Conservation (phyloP, 1,284 basidiomycete species). For the Sphaerobolus stellatus region DNA sequence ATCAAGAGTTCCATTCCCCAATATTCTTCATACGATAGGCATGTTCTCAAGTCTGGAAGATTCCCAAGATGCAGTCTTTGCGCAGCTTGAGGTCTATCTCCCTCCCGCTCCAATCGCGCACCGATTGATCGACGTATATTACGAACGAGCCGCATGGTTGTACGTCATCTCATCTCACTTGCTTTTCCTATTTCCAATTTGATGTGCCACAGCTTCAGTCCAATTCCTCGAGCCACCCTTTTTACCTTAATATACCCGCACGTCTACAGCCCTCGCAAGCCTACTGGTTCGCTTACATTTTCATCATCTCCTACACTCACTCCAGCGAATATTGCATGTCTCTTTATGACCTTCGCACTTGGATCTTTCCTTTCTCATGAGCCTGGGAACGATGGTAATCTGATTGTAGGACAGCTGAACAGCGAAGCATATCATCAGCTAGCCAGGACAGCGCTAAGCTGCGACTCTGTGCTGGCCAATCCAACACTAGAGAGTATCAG, state of each 20-base stretch:
- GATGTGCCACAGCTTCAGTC: conserved; percentile 4
- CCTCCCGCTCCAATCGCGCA: not conserved
- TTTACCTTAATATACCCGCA: conserved; percentile 1
- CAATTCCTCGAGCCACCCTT: conserved; percentile 4
- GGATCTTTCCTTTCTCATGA: conserved; percentile 6
- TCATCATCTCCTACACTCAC: not conserved
- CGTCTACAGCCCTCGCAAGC: not conserved
- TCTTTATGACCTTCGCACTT: conserved; percentile 10
- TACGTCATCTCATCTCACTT: not conserved
- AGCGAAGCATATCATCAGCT: conserved; percentile 10
- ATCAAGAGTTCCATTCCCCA: not conserved
- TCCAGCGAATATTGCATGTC: conserved; percentile 1
- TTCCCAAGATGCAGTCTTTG: conserved; percentile 4
- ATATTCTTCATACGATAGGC: conserved; percentile 5
- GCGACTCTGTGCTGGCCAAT: conserved; percentile 9
- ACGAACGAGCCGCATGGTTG: conserved; percentile 11
- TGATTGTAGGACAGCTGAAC: too few species aligned
- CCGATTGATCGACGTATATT: conserved; percentile 1
- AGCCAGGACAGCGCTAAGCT: conserved; percentile 10
- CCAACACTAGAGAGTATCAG: conserved; percentile 10
- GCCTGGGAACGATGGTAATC: not conserved
- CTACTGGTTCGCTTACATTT: not conserved
- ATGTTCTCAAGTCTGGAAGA: conserved; percentile 10
- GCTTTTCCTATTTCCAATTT: not conserved
- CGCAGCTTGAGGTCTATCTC: conserved; percentile 3